Conservation (phyloP, 2,329 filamentous ascomycete species). For the Alternaria burnsii region DNA sequence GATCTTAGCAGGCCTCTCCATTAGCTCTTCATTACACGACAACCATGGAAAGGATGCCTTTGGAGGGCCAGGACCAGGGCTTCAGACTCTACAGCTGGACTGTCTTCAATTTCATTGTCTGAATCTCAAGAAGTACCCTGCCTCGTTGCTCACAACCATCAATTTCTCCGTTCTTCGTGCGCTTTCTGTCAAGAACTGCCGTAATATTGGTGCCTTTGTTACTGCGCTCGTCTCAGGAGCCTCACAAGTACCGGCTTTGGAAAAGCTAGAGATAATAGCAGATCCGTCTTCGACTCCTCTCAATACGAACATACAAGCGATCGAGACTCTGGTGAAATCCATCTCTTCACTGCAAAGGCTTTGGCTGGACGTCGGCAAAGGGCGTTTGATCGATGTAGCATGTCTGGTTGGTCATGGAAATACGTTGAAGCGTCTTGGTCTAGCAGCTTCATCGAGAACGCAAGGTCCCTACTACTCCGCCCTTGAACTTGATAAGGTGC, state of each 20-base stretch:
- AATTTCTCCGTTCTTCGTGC: too few relatives aligned
- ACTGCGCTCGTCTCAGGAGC: neutral
- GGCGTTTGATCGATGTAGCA: neutral
- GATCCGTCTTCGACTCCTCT: too few relatives aligned
- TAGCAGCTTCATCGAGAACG: neutral
- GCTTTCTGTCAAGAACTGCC: accelerated
- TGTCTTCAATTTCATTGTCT: too few relatives aligned
- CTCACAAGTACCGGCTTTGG: accelerated
- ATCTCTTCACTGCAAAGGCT: neutral
- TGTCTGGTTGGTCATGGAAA: neutral
- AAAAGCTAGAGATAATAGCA: neutral
- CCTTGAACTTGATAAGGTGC: neutral
- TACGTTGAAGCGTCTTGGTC: neutral
- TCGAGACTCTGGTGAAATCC: neutral
- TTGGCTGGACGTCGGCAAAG: neutral
- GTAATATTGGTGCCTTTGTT: neutral
- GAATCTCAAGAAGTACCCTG: too few relatives aligned
- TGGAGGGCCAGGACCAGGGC: too few relatives aligned
- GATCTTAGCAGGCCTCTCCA: too few relatives aligned
- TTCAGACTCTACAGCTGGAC: too few relatives aligned
- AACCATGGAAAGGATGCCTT: too few relatives aligned
- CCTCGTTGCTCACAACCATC: accelerated
- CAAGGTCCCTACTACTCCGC: too few relatives aligned
- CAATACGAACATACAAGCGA: too few relatives aligned
- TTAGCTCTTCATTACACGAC: too few relatives aligned